Evolutionary conservation across 169 alveolate genomes (phyloP).

Genomic region (Eimeria tenella): DNA sequence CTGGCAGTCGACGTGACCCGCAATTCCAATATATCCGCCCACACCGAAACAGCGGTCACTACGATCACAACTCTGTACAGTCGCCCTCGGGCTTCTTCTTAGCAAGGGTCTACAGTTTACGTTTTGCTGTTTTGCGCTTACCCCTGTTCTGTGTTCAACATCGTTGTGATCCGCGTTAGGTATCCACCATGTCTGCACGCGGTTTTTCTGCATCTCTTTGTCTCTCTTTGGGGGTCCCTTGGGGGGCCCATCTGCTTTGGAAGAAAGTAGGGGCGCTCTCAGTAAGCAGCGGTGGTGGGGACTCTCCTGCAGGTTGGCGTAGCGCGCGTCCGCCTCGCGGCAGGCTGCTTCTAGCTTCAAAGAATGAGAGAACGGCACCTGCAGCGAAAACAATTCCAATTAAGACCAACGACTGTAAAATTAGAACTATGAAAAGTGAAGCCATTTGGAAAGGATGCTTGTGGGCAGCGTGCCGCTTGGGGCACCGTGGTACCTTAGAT

Average conservation of each 20-base stretch:
- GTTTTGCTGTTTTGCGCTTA: neutral
- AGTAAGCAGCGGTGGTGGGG: slow-evolving; percentile 22
- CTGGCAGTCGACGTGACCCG: neutral
- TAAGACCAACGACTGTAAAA: neutral
- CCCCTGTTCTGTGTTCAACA: slow-evolving; percentile 81
- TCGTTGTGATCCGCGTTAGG: slow-evolving; percentile 87
- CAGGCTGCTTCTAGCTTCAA: slow-evolving; percentile 59
- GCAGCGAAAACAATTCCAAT: neutral
- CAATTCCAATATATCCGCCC: too few species aligned
- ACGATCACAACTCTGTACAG: too few species aligned
- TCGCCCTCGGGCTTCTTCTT: too few species aligned
- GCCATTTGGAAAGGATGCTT: too few species aligned
- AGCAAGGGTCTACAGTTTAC: neutral
- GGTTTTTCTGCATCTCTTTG: slow-evolving; percentile 53
- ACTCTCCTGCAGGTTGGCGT: neutral
- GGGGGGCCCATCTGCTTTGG: neutral
- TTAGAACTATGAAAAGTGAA: neutral
- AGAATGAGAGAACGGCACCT: slow-evolving; percentile 60
- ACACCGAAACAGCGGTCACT: too few species aligned
- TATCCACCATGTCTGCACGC: slow-evolving; percentile 88
- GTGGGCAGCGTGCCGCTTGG: too few species aligned
- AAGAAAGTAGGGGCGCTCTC: neutral
- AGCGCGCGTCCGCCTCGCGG: slow-evolving; percentile 55
- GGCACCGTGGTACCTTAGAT: too few species aligned
- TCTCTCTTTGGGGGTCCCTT: neutral